Evolutionary conservation across 495 filamentous ascomycete genomes (phyloP).

Genomic region (Aspergillus egyptiacus): DNA sequence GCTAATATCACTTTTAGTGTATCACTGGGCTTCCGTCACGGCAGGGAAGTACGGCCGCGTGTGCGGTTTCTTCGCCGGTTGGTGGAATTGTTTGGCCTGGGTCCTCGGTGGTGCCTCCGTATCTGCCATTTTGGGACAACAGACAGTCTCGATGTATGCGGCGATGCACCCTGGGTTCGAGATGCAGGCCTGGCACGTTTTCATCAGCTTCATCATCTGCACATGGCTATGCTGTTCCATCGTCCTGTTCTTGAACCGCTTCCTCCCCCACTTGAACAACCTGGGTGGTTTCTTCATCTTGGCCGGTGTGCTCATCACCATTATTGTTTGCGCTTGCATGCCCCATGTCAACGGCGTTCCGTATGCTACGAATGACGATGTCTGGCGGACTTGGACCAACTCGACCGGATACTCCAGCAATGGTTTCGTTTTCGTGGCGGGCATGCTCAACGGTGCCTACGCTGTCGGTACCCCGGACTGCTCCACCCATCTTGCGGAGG

Average conservation of each 20-base stretch:
- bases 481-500: slow-evolving; percentile 75
- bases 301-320: slow-evolving; percentile 61
- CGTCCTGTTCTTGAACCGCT: slow-evolving; percentile 64
- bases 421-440: slow-evolving; percentile 72
- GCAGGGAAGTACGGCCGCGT: slow-evolving; percentile 63
- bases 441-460: slow-evolving; percentile 83
- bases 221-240: slow-evolving; percentile 59
- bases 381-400: slow-evolving; percentile 63
- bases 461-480: slow-evolving; percentile 75
- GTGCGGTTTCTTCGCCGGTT: slow-evolving; percentile 73
- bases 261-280: slow-evolving; percentile 60
- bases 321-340: slow-evolving; percentile 72
- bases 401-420: slow-evolving; percentile 59
- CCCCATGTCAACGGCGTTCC: slow-evolving; percentile 42
- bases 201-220: slow-evolving; percentile 60
- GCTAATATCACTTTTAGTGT: slow-evolving; percentile 39
- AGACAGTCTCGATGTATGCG: slow-evolving; percentile 64
- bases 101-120: slow-evolving; percentile 58
- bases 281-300: slow-evolving; percentile 65
- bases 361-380: slow-evolving; percentile 52
- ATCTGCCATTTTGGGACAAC: slow-evolving; percentile 60
- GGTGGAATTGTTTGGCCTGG: slow-evolving; percentile 80
- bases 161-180: slow-evolving; percentile 60
- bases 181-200: slow-evolving; percentile 66
- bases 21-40: slow-evolving; percentile 79